Base-by-base conservation (phyloP, 305 asterid species). In the Fraxinus platypoda region DNA sequence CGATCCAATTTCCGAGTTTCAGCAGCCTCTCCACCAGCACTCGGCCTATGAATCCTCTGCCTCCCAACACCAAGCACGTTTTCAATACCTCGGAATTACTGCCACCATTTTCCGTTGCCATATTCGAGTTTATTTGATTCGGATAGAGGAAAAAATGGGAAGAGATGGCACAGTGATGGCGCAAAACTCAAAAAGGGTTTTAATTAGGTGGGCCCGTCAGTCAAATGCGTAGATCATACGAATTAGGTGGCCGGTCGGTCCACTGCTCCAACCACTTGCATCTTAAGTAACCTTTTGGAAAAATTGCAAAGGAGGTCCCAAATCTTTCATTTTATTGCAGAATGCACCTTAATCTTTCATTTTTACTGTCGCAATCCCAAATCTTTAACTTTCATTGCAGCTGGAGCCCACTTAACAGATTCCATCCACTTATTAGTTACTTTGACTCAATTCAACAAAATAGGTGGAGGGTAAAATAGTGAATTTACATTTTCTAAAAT, bases 1-100 rank as follows among this genome's bases (percentile, higher is more conserved):
- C 98, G 89, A 84, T 88, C 98, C 98, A 94, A 79, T 87, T 85
- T 41, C 91, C 97, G 80, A 91, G 87, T 82, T 77, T 86, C 90
- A 94, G 87, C 79, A 94, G 92, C 93, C 92, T 88, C 74, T 84
- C 89, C 73, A 94, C 97, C 87, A 94, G 87, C 21, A 90, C 87
- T 86, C 94, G 93, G 79, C 98, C 98, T 12, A 93, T 78, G 82
- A 92, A 88, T 70, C 97, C 92, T 83, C 97, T 87, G 76, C 97
- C 98, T 23, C 98, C 98, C 82, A 95, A 86, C 6, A 95, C 98
- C 43, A 90, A 90, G 84, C 98, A 94, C 4, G 91, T 89, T 82
- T 88, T 88, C 76, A 85, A 76, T 77, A 85, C 85, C 46, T 74
- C 82, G 43, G 13, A 68, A 80, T 80, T 81, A n/a, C 76, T 87